These are phyloP conservation scores for Pichia paraexigua DNA, from an alignment of 805 yeast species.

Conservation along the genomic window DNA sequence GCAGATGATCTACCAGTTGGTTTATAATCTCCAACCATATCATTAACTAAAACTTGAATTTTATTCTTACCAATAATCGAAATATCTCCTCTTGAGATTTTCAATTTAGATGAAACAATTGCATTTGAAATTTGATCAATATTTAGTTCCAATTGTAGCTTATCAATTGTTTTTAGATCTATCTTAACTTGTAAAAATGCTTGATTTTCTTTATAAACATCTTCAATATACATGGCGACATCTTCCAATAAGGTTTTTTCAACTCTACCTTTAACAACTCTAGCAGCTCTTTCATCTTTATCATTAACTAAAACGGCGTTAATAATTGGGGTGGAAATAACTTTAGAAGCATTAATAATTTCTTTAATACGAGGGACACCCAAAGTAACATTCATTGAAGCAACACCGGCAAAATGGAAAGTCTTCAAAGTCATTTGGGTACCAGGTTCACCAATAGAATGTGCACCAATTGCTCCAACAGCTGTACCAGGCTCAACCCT, in stretches of 20 bases:
- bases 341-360: conserved; percentile 93
- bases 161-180: conserved; percentile 79
- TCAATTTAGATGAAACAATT: conserved; percentile 73
- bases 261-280: conserved; percentile 95
- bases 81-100: conserved; percentile 68
- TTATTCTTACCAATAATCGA: conserved; percentile 56
- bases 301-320: conserved; percentile 90
- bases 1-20: conserved; percentile 35
- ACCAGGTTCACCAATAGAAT: conserved; percentile 98
- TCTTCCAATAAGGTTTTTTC: conserved; percentile 88
- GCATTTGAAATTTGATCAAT: conserved; percentile 83
- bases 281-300: conserved; percentile 93
- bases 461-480: conserved; percentile 99
- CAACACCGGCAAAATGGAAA: conserved; percentile 94
- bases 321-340: conserved; percentile 92
- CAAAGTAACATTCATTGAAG: conserved; percentile 95
- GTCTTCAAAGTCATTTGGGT: conserved; percentile 92
- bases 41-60: conserved; percentile 57
- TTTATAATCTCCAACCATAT: conserved; percentile 32
- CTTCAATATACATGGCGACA: conserved; percentile 84
- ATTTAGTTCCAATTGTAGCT: conserved; percentile 79
- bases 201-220: conserved; percentile 75
- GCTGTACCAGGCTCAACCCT: conserved; percentile 99
- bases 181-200: conserved; percentile 76
- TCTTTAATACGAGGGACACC: conserved; percentile 99